These are phyloP conservation scores for Peziza echinospora DNA, from an alignment of 495 filamentous ascomycete genomes.

Conservation along the genomic window DNA sequence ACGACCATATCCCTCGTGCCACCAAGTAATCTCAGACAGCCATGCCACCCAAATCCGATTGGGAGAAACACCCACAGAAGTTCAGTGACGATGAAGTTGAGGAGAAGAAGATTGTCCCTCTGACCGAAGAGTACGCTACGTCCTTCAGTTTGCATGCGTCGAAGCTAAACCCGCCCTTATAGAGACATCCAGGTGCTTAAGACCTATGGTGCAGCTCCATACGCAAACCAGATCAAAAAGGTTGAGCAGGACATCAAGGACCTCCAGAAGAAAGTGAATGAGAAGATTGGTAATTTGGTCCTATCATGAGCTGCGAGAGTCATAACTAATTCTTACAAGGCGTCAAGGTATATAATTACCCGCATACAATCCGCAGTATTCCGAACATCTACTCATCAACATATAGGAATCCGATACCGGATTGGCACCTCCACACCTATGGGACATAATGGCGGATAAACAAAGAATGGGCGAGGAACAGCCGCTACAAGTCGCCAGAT, in stretches of 20 bases:
- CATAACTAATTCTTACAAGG: background rate
- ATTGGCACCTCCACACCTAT: slow-evolving; percentile 90
- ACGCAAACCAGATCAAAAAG: slow-evolving; percentile 76
- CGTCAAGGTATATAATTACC: slow-evolving; percentile 31
- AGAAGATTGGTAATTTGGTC: slow-evolving; percentile 55
- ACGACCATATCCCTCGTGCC: too few species aligned
- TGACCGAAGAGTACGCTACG: slow-evolving; percentile 66
- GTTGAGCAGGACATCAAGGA: slow-evolving; percentile 98
- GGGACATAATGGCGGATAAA: slow-evolving; percentile 93
- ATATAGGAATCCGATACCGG: slow-evolving; percentile 92
- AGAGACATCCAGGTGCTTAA: slow-evolving; percentile 98
- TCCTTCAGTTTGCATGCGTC: background rate
- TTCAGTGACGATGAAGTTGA: slow-evolving; percentile 90
- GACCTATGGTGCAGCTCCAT: slow-evolving; percentile 94
- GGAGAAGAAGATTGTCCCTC: slow-evolving; percentile 97
- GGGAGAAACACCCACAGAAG: slow-evolving; percentile 93
- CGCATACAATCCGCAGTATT: slow-evolving; percentile 29
- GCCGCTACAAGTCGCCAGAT: slow-evolving; percentile 87
- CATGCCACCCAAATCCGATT: slow-evolving; percentile 19
- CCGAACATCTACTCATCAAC: background rate
- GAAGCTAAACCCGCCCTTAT: slow-evolving; percentile 18
- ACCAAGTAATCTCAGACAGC: too few species aligned
- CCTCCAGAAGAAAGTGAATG: slow-evolving; percentile 83
- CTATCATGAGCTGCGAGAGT: background rate
- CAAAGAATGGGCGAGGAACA: slow-evolving; percentile 98